phyloP scores from a whole-genome alignment of 192 early-diverging fungal genomes.

The Pilobolus umbonatus region DNA sequence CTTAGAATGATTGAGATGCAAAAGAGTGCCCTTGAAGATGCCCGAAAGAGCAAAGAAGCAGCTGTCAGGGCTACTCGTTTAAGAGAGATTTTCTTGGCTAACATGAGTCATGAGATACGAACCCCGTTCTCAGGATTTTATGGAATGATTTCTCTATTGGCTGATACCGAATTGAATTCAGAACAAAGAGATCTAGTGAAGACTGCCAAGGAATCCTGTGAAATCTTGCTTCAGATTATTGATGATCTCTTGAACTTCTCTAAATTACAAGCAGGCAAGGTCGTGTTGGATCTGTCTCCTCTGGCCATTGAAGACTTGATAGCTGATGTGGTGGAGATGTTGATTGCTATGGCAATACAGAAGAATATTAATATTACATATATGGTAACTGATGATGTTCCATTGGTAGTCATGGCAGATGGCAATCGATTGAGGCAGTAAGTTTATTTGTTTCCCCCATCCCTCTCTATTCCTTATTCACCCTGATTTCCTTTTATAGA shows the following conservation, averaged over 20 bases:
- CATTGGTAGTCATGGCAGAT: conserved; percentile 59
- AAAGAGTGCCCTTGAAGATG: conserved; percentile 29
- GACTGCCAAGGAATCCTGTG: conserved; percentile 46
- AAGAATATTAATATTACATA: conserved; percentile 57
- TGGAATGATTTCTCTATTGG: conserved; percentile 43
- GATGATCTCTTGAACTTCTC: conserved; percentile 48
- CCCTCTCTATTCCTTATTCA: background rate
- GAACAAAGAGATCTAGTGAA: conserved; percentile 48
- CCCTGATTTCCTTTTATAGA: background rate
- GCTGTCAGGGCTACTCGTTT: conserved; percentile 30
- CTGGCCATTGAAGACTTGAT: conserved; percentile 40
- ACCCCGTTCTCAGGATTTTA: conserved; percentile 48
- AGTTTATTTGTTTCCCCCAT: background rate
- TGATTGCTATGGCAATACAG: conserved; percentile 58
- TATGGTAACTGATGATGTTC: conserved; percentile 52
- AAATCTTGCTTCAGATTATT: conserved; percentile 46
- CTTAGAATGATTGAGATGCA: conserved; percentile 33
- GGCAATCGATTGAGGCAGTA: conserved; percentile 60
- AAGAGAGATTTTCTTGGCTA: conserved; percentile 30
- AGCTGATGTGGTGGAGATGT: conserved; percentile 49
- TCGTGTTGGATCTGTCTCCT: conserved; percentile 39
- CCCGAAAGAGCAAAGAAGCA: conserved; percentile 32
- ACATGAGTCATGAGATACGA: conserved; percentile 39
- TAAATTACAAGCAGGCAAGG: conserved; percentile 46
- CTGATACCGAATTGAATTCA: conserved; percentile 38